Conservation (phyloP, 2,329 filamentous ascomycete species). For the Cladophialophora psammophila region DNA sequence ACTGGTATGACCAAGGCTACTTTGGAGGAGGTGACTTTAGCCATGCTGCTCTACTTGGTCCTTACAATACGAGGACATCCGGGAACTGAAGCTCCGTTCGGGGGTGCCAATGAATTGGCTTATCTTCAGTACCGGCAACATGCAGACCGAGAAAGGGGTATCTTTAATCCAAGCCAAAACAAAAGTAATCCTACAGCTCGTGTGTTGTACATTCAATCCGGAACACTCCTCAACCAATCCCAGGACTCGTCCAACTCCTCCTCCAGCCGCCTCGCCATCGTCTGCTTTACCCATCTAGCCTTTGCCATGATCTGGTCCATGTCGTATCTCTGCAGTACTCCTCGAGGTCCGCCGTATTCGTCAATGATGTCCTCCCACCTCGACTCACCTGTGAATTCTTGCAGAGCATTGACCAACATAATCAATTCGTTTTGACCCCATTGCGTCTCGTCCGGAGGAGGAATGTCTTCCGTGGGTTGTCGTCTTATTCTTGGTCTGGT, state of each 20-base stretch:
- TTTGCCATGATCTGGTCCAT: slow-evolving; percentile 36
- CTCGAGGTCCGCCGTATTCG: slow-evolving; percentile 18
- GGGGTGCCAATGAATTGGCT: not conserved
- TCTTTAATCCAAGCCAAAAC: slow-evolving; percentile 1
- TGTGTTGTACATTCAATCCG: slow-evolving; percentile 17
- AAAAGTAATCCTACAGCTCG: not conserved
- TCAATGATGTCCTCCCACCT: slow-evolving; percentile 43
- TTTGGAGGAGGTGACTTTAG: not conserved
- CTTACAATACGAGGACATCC: not conserved
- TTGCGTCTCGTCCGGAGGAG: slow-evolving; percentile 21
- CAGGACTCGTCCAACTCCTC: slow-evolving; percentile 15
- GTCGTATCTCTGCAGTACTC: slow-evolving; percentile 26
- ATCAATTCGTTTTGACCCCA: slow-evolving; percentile 42
- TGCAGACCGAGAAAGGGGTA: slow-evolving; percentile 9
- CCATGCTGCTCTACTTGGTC: not conserved
- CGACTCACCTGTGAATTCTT: slow-evolving; percentile 38
- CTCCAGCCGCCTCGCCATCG: slow-evolving; percentile 28
- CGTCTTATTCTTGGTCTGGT: slow-evolving; percentile 16
- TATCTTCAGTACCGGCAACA: not conserved
- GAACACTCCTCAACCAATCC: slow-evolving; percentile 32
- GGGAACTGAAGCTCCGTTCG: not conserved
- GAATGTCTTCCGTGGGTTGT: slow-evolving; percentile 35
- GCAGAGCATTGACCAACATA: slow-evolving; percentile 42
- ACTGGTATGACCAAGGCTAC: not conserved
- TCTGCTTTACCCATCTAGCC: slow-evolving; percentile 34